Base-by-base conservation (phyloP, 2,329 filamentous ascomycete species). In the Cercospora janseana region DNA sequence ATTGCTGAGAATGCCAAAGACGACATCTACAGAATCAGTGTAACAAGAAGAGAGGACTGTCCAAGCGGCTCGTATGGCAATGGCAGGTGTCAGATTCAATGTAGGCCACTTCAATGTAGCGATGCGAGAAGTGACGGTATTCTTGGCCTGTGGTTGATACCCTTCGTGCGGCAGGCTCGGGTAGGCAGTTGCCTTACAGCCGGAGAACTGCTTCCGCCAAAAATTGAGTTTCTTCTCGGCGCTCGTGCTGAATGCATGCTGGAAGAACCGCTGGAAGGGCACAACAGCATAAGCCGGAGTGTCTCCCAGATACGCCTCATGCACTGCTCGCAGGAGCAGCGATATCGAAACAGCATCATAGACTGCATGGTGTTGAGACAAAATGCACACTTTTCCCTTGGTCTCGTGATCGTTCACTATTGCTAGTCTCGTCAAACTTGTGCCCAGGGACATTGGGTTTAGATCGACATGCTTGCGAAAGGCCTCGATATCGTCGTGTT, bases 281-380 rank as follows among this genome's bases (percentile, higher is more conserved):
- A n/a, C n/a, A n/a, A n/a, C n/a, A n/a, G n/a, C n/a, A n/a, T n/a
- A n/a, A 15, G 43, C 29, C 8, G 29, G 8, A 27, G 12, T 16
- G 7, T 10, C 24, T 16, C 10, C 12, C 3, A 20, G 10, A 13
- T 20, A 9, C 23, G n/a, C 16, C 13, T 21, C n/a, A 54, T 7
- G 18, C 26, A 6, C 13, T 23, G 6, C 35, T 27, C 12, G 72
- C 7, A 69, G 52, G 8, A 73, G 56, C n/a, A 72, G 55, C 0
- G 63, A 57, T 51, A 68, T 61, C 1, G 67, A 66, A 62, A 66
- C 69, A 0, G 68, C 70, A 58, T 74, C 70, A 51, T 72, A 72
- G 0, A 71, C 37, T 1, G 65, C 63, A 53, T 74, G 71, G 46
- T 73, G 71, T 10, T 68, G 60, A 18, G 12, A 42, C 42, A 51